Evolutionary conservation across 129 eudicot genomes (phyloP).

Genomic region (Flaveria robusta): DNA sequence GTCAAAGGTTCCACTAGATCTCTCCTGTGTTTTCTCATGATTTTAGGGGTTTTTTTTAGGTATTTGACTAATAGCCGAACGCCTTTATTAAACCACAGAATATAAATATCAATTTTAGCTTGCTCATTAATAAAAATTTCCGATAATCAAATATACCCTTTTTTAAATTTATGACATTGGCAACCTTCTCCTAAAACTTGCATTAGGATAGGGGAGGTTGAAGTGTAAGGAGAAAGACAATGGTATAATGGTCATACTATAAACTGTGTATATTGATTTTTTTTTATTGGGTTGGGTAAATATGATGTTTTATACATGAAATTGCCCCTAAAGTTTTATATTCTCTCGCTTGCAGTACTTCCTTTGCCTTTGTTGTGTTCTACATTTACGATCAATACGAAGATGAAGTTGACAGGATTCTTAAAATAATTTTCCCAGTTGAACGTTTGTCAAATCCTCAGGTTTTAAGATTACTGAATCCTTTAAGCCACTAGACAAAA

Average conservation of each 20-base stretch:
- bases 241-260: neutral
- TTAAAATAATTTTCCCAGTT: slow-evolving; percentile 30
- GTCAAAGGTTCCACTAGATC: slow-evolving; percentile 25
- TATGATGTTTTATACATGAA: neutral
- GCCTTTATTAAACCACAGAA: neutral
- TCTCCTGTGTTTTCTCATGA: neutral
- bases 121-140: neutral
- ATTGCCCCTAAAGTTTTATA: neutral
- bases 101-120: neutral
- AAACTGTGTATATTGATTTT: neutral
- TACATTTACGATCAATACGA: slow-evolving; percentile 37
- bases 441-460: slow-evolving; percentile 38
- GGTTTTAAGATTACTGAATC: slow-evolving; percentile 40
- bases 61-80: slow-evolving; percentile 5
- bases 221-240: neutral
- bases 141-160: neutral
- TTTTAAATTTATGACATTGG: neutral
- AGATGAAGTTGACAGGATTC: slow-evolving; percentile 37
- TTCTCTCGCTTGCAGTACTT: slow-evolving; percentile 33
- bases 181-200: neutral
- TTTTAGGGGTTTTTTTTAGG: neutral
- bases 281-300: neutral
- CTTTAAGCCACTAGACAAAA: slow-evolving; percentile 43
- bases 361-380: slow-evolving; percentile 33
- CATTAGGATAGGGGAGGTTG: neutral